Base-by-base conservation (phyloP, 805 yeast genomes). In the Lipomyces lipofer region DNA sequence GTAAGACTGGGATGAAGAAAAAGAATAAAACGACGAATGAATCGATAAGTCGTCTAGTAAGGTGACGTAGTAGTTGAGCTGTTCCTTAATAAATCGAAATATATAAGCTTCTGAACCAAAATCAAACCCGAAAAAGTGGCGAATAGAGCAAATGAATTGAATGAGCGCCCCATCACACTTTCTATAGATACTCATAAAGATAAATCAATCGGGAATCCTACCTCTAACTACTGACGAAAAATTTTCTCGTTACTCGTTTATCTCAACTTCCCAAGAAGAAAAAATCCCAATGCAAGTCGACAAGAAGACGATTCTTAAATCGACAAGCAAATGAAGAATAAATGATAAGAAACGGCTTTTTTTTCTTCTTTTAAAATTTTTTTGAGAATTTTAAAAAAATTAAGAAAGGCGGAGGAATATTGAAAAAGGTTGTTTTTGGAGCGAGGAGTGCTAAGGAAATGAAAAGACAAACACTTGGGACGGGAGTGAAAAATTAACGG, bases 321-420 rank as follows among this genome's bases (percentile, higher is more conserved):
- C 25, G 19, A 24, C 22, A 39, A n/a, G 30, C 27, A 15, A 35
- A 29, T 25, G 25, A 25, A 13, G 33, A 29, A 22, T 22, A 27
- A 27, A 51, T 42, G 12, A 42, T 28, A 36, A 49, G 45, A 48
- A 53, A 29, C 36, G 30, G 12, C 33, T n/a, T 40, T 51, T 55
- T 55, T 55, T 28, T 21, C 25, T 51, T 42, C 32, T 47, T 55
- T 55, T 47, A 47, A 55, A 51, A 42, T 51, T 55, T 55, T 55
- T 55, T 55, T 51, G 53, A 30, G 33, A 47, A 24, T 51, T 55
- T 55, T 55, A 32, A 22, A 46, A 38, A 48, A 51, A 39, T 17
- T n/a, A 39, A 47, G 9, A 19, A 40, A 17, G n/a, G 15, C 19
- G 24, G 19, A 38, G n/a, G n/a, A 12, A n/a, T 13, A 13, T 13